These are phyloP conservation scores for Candida endomychidarum DNA, from an alignment of 805 yeast species.

Conservation along the genomic window DNA sequence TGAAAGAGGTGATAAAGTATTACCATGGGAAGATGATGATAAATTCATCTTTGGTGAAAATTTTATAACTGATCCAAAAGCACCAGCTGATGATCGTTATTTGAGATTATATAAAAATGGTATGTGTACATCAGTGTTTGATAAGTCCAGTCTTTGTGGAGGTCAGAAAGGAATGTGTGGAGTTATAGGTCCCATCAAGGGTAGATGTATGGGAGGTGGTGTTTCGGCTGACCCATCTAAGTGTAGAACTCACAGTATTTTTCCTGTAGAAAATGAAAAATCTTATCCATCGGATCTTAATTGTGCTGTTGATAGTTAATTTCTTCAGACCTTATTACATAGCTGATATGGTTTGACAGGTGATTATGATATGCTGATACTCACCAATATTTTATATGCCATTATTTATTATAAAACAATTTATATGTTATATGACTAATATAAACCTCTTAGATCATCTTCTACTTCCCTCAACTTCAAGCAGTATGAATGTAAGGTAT, in stretches of 20 bases:
- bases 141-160: constrained; percentile 1
- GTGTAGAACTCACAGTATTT: background rate
- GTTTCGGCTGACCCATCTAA: background rate
- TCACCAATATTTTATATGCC: no score
- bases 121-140: background rate
- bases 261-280: no score
- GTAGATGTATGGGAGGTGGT: constrained; percentile 3
- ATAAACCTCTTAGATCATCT: no score
- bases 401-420: no score
- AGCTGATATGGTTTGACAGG: no score
- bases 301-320: background rate
- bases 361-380: no score
- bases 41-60: background rate
- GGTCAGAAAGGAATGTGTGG: background rate
- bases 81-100: background rate
- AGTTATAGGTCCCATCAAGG: background rate
- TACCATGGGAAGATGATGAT: background rate
- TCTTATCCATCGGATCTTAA: no score
- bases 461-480: no score
- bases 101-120: background rate
- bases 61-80: background rate
- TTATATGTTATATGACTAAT: no score
- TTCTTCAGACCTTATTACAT: no score
- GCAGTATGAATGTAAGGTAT: no score
- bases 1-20: background rate